Percentiles rank a stretch among this genome's conserved stretches.
Conservation (phyloP, 2,329 filamentous ascomycete species). For the Zymoseptoria ardabiliae region DNA sequence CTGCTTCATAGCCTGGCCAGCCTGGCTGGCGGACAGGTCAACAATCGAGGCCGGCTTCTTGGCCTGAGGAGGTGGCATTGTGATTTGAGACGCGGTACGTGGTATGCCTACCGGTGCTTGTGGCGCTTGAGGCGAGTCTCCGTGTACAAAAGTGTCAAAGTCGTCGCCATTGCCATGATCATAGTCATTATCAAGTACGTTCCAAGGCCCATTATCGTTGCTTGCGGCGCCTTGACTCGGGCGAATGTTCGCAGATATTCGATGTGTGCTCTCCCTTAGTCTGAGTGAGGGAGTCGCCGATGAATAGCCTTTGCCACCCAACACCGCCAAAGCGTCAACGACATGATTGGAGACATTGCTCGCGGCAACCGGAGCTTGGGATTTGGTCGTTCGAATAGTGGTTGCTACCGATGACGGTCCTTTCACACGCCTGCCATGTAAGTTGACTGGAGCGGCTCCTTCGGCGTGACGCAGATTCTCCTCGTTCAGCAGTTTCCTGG, state of each 20-base stretch:
- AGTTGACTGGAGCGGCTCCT: background rate
- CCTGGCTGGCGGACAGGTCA: background rate
- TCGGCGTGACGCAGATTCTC: background rate
- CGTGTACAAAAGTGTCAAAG: background rate
- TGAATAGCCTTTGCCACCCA: conserved; percentile 3
- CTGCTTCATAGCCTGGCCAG: background rate
- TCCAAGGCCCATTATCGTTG: background rate
- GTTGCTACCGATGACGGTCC: conserved; percentile 12
- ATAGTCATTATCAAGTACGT: background rate
- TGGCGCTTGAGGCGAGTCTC: background rate
- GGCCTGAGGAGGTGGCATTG: conserved; percentile 18
- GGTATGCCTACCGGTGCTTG: background rate
- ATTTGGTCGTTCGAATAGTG: conserved; percentile 3
- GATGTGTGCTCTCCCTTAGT: background rate
- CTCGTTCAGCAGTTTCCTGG: conserved; percentile 1
- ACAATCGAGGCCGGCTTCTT: background rate
- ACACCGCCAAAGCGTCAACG: conserved; percentile 12
- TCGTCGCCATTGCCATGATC: background rate
- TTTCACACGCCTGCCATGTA: background rate
- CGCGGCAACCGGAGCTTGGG: conserved; percentile 1
- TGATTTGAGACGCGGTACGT: conserved; percentile 17
- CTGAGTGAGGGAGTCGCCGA: background rate
- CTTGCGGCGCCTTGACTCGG: background rate
- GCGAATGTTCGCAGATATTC: background rate
- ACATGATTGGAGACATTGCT: conserved; percentile 13